phyloP scores from a whole-genome alignment of 495 filamentous ascomycete species.

The Terfezia boudieri region DNA sequence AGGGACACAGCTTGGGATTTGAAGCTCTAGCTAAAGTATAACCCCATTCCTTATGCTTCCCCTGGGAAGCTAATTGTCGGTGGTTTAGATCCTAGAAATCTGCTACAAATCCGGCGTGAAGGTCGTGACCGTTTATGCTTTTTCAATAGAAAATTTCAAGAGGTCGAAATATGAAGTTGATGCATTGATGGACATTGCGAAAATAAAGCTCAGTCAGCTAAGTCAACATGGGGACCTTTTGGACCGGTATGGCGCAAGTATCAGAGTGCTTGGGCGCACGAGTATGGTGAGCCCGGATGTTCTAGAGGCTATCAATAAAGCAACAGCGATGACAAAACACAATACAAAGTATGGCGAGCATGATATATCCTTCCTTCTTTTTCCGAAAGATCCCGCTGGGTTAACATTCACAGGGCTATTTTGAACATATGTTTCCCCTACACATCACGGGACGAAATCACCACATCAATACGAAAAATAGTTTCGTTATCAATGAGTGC shows the following conservation, averaged over 20 bases:
- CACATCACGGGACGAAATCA: conserved; percentile 89
- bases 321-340: conserved; percentile 56
- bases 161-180: conserved; percentile 95
- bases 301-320: conserved; percentile 60
- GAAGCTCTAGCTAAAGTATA: conserved; percentile 67
- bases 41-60: neutral
- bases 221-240: conserved; percentile 81
- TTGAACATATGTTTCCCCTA: conserved; percentile 96
- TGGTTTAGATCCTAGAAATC: conserved; percentile 62
- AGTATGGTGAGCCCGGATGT: conserved; percentile 69
- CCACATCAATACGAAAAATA: conserved; percentile 66
- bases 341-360: conserved; percentile 41
- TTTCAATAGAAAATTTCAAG: conserved; percentile 98
- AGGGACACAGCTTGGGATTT: conserved; percentile 92
- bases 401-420: conserved; percentile 31
- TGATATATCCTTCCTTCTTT: too few relatives aligned
- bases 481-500: conserved; percentile 26
- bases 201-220: conserved; percentile 75
- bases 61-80: too few relatives aligned
- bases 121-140: conserved; percentile 92
- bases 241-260: conserved; percentile 73
- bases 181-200: conserved; percentile 92
- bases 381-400: conserved; percentile 4
- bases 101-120: conserved; percentile 92
- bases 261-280: conserved; percentile 61